phyloP scores from a whole-genome alignment of 305 asterid species.

The Ruellia speciosa region DNA sequence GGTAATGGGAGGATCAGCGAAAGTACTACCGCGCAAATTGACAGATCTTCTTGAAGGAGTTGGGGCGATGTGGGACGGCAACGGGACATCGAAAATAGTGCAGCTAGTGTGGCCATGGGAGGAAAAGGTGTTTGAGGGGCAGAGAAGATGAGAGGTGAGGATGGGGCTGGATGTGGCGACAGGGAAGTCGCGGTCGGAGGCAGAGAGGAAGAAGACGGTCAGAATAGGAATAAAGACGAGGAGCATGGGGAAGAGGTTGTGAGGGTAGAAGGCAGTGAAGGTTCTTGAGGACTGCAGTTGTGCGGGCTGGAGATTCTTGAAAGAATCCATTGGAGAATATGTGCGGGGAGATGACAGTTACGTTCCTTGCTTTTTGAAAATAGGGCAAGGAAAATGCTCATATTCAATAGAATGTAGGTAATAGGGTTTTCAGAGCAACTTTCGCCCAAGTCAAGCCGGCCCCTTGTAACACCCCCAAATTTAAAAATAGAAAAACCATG shows the following conservation, averaged over 20 bases:
- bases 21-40: too few relatives aligned
- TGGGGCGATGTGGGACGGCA: background rate
- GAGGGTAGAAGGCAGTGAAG: constrained; percentile 1
- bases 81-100: background rate
- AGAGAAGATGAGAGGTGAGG: constrained; percentile 20
- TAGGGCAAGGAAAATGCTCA: too few relatives aligned
- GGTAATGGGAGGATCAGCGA: background rate
- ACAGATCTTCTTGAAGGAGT: too few relatives aligned
- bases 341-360: too few relatives aligned
- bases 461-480: too few relatives aligned
- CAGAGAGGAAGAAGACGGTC: constrained; percentile 26
- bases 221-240: constrained; percentile 29
- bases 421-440: too few relatives aligned
- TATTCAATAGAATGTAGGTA: too few relatives aligned
- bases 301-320: too few relatives aligned
- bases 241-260: constrained; percentile 26
- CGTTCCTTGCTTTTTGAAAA: too few relatives aligned
- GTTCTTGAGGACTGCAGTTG: constrained; percentile 20
- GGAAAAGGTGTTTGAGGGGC: constrained; percentile 15
- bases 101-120: constrained; percentile 6
- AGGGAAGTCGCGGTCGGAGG: constrained; percentile 24
- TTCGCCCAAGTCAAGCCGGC: too few relatives aligned
- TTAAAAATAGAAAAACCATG: too few relatives aligned
- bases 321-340: too few relatives aligned
- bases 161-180: constrained; percentile 14